Conservation (phyloP, 2,329 filamentous ascomycete species). For the Monosporascus sp. region DNA sequence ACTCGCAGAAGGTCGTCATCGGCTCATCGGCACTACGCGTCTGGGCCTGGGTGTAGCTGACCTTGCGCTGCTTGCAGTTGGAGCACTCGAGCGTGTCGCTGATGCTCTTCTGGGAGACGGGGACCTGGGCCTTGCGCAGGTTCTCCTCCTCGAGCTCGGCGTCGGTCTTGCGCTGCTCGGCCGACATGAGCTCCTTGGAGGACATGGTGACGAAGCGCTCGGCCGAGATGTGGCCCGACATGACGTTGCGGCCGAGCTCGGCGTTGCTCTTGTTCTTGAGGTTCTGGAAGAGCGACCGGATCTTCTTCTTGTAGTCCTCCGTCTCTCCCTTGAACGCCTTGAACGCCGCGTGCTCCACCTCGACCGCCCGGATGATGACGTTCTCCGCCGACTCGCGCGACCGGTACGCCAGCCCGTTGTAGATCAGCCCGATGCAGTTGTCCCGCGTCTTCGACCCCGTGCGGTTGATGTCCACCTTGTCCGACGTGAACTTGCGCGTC, state of each 20-base stretch:
- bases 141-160: conserved; percentile 80
- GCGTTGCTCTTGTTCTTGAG: conserved; percentile 89
- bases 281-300: conserved; percentile 89
- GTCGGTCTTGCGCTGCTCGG: conserved; percentile 72
- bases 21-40: conserved; percentile 94
- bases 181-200: conserved; percentile 85
- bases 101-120: conserved; percentile 86
- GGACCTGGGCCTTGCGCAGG: conserved; percentile 94
- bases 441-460: conserved; percentile 73
- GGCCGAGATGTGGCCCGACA: conserved; percentile 66
- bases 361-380: conserved; percentile 69
- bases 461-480: conserved; percentile 71
- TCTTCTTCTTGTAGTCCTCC: conserved; percentile 76
- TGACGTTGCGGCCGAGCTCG: conserved; percentile 68
- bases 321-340: conserved; percentile 64
- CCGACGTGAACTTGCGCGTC: conserved; percentile 77
- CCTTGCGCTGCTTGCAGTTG: conserved; percentile 89
- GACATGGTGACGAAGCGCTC: conserved; percentile 79
- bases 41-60: conserved; percentile 94
- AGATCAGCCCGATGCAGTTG: conserved; percentile 83
- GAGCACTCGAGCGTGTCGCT: conserved; percentile 82
- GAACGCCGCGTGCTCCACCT: conserved; percentile 78
- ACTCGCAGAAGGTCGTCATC: conserved; percentile 73
- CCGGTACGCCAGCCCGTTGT: conserved; percentile 75
- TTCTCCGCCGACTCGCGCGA: conserved; percentile 66